Evolutionary conservation across 148 eudicot genomes (phyloP), one percentile per base, ranked within the genome.

Genomic region (Nepenthes mirabilis): DNA sequence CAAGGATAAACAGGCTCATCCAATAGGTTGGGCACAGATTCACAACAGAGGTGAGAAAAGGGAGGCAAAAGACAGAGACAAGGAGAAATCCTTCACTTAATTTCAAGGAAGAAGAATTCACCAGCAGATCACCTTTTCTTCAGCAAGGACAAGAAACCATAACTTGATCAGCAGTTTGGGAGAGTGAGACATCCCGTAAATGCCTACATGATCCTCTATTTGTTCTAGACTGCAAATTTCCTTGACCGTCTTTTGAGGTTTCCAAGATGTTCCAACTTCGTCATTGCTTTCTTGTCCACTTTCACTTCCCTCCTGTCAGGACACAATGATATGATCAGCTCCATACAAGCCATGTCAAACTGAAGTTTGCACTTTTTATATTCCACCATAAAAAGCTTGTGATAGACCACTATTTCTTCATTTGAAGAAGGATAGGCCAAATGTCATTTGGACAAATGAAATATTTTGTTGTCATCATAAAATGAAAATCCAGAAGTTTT

Each of bases 231-330:
- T 64, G 86, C 47, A 71, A 55, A 72, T 87, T 84, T 60, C 77
- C 82, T 63, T 81, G 81, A 59, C 67, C 68, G 69, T 85, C 76
- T 94, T 94, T 66, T 80, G 81, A 79, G 88, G 62, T 65, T 83
- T 94, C 36, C 81, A 83, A 47, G 82, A 75, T 58, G 76, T 56
- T 72, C 79, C 89, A 52, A 55, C 71, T 47, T 81, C 89, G 55
- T 86, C 97, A 72, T 82, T 89, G 79, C 91, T 90, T 75, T 94
- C 99, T 79, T 90, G 88, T 61, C 82, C 97, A 74, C 95, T 89
- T 64, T 86, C 45, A 40, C 45, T 40, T 40, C 45, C 45, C 45
- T 40, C 45, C 45, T 40, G 45, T 8, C 45, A 40, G 45, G 4
- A 4, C 45, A 40, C 45, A 40, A 40, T 3, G 8, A 40, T 40